These are phyloP conservation scores for Aureobasidium sp. DNA, from an alignment of 2,329 filamentous ascomycete species.

Conservation along the genomic window DNA sequence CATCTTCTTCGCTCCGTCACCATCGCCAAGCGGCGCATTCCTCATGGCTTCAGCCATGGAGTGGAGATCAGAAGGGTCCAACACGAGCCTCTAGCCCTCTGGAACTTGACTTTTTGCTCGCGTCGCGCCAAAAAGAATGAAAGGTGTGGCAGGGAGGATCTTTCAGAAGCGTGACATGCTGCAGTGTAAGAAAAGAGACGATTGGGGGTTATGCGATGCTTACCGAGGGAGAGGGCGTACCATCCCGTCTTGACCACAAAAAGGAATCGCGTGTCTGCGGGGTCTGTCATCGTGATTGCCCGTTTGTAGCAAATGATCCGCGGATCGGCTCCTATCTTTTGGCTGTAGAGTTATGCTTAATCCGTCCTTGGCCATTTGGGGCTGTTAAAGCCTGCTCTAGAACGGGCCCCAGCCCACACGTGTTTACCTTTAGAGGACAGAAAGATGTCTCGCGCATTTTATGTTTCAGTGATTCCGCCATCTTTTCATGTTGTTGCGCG, in stretches of 20 bases:
- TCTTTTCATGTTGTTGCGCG: neutral
- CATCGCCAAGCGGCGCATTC: neutral
- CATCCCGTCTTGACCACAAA: neutral
- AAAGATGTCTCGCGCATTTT: neutral
- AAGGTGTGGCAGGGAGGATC: neutral
- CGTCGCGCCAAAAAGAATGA: neutral
- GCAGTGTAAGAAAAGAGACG: neutral
- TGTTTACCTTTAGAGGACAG: no score
- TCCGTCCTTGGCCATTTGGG: neutral
- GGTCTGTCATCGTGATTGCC: neutral
- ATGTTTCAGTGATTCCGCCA: neutral
- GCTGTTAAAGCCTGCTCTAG: neutral
- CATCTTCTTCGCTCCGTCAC: neutral
- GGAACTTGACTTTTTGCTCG: neutral
- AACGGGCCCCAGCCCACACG: neutral
- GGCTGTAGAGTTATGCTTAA: constrained; percentile 12
- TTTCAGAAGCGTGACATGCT: neutral
- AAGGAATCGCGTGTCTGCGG: neutral
- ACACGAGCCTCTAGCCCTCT: neutral
- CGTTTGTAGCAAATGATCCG: neutral
- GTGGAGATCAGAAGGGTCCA: neutral
- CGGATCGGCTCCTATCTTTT: neutral
- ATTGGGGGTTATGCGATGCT: neutral
- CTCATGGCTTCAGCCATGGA: neutral
- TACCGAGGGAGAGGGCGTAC: neutral